These are phyloP conservation scores for Arthromyces matolae DNA, from an alignment of 768 basidiomycete species.

Conservation along the genomic window DNA sequence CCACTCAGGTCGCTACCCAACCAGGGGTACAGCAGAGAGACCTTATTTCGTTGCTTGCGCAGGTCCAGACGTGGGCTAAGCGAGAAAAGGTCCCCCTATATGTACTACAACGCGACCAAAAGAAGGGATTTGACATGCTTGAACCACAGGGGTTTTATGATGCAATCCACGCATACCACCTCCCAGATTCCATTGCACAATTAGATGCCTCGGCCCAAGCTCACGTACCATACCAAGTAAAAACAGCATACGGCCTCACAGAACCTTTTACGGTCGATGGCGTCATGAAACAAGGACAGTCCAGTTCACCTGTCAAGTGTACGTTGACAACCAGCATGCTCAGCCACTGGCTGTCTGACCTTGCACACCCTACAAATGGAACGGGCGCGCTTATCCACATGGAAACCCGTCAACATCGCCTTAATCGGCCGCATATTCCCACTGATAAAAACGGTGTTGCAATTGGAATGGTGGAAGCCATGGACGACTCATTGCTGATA, in stretches of 20 bases:
- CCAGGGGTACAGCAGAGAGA: conserved; percentile 16
- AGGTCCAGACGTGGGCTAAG: conserved; percentile 14
- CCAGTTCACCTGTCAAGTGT: neutral
- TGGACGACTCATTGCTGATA: conserved; percentile 2
- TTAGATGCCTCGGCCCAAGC: conserved; percentile 19
- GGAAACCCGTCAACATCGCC: neutral
- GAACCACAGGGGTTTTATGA: conserved; percentile 22
- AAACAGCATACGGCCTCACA: neutral
- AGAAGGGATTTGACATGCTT: conserved; percentile 22
- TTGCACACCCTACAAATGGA: no score
- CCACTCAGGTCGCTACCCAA: conserved; percentile 18
- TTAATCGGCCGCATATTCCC: neutral
- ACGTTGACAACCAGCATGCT: neutral
- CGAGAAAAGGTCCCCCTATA: conserved; percentile 10
- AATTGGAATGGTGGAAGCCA: neutral
- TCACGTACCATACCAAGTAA: neutral
- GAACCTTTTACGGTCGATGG: neutral
- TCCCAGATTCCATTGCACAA: conserved; percentile 12
- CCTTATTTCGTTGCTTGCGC: conserved; percentile 12
- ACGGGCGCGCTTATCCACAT: no score
- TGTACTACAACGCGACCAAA: conserved; percentile 18
- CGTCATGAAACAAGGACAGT: conserved; percentile 3
- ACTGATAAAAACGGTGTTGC: neutral
- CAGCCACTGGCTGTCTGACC: neutral
- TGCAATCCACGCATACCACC: conserved; percentile 14